phyloP scores from a whole-genome alignment of 1,284 basidiomycete species.

The Papiliotrema terrestris region DNA sequence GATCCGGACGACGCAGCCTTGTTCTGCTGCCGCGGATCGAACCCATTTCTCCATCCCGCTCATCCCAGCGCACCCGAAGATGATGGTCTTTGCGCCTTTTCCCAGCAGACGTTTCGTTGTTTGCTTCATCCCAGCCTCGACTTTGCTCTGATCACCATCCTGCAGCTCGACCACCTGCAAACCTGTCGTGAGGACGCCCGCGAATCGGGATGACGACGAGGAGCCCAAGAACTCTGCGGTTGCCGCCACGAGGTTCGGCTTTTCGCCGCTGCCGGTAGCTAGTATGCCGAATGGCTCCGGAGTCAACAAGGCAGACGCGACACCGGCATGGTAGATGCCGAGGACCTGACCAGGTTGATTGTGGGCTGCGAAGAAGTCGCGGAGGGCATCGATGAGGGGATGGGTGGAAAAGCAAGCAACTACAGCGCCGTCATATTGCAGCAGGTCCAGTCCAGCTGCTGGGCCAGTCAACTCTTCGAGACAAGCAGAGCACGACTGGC shows the following conservation, averaged over 20 bases:
- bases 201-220: slow-evolving; percentile 12
- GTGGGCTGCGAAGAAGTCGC: neutral
- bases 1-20: slow-evolving; percentile 10
- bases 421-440: slow-evolving; percentile 15
- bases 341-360: slow-evolving; percentile 3
- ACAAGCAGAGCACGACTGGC: slow-evolving; percentile 13
- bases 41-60: slow-evolving; percentile 27
- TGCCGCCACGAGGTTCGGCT: slow-evolving; percentile 11
- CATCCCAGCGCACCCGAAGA: slow-evolving; percentile 27
- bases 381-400: slow-evolving; percentile 14
- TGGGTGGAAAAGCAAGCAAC: slow-evolving; percentile 23
- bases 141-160: slow-evolving; percentile 17
- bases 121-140: slow-evolving; percentile 18
- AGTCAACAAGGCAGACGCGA: slow-evolving; percentile 15
- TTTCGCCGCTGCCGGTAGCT: slow-evolving; percentile 21
- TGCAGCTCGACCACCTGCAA: slow-evolving; percentile 23
- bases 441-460: neutral
- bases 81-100: slow-evolving; percentile 13
- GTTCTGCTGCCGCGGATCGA: slow-evolving; percentile 7
- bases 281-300: slow-evolving; percentile 17
- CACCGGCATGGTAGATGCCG: slow-evolving; percentile 22
- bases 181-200: slow-evolving; percentile 18
- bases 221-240: slow-evolving; percentile 11
- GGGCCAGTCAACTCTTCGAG: slow-evolving; percentile 11
- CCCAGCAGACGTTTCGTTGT: slow-evolving; percentile 16